Evolutionary conservation across 108 stramenopile species (phyloP), one percentile per base, ranked within the genome.

Genomic region (Seminavis robusta): DNA sequence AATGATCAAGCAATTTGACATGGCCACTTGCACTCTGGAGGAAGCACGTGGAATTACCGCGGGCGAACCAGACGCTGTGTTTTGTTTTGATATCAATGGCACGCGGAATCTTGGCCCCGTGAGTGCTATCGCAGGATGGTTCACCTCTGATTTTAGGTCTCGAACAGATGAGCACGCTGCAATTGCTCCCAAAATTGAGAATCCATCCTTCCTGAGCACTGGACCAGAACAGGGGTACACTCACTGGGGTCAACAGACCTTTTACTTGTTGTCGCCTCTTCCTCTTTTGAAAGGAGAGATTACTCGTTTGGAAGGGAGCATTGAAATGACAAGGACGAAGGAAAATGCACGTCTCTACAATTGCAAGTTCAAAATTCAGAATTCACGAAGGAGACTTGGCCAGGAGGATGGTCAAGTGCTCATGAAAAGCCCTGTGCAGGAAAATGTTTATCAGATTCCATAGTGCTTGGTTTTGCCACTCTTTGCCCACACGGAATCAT

Each of bases 211-310:
- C 42, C 69, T 98, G 47, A 80, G 80, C 16, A 98, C 98, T 13
- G 95, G 88, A 39, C 98, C 98, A 6, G 95, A 94, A 56, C 78
- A 78, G 69, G 97, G 95, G 43, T 92, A 97, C 77, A 98, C 98
- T 26, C 98, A 98, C 64, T 98, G 98, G 98, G 98, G 96, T 25
- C 98, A 98, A 72, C 98, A 98, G 73, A 89, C 86, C 23, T 94
- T 97, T 53, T 90, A 86, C 71, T 73, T 92, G 26, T 65, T 64
- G 4, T 80, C 85, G 16, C 64, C 76, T 15, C 83, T 90, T 52
- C 86, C 86, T 5, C 56, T 90, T 20, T 54, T 94, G 19, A 37
- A 66, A 13, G 84, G 79, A 11, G 79, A 94, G 56, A 81, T 74
- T 20, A 94, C 93, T 16, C 61, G 68, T 29, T 39, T 94, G n/a